Base-by-base conservation (phyloP, 2,329 filamentous ascomycete genomes). In the Fusarium humuli region DNA sequence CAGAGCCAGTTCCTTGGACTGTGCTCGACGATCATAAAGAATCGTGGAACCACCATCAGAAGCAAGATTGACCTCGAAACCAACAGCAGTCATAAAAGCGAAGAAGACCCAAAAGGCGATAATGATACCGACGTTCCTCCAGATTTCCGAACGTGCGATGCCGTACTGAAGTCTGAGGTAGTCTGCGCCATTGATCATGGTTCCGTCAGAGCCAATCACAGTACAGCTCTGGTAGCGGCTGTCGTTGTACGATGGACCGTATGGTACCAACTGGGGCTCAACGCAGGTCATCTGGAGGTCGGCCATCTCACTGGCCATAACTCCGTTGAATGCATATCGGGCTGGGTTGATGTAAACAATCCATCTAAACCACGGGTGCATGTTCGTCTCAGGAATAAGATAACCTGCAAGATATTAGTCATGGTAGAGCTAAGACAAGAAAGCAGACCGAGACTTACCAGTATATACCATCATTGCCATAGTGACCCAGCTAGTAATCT, bases 251-350 rank as follows among this genome's bases (percentile, higher is more conserved):
- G 56, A 47, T 1, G 67, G 53, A 0, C 74, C 76, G 7, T 57
- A 52, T 0, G 79, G 79, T 2, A 80, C 72, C 29, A 76, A 73
- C 9, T 56, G 53, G 14, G 53, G 53, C 3, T 47, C 53, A 6
- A 47, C 30, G 12, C 54, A 57, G n/a, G 25, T 4, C 10, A 57
- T 18, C 14, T 27, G 12, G 30, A 20, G 5, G 16, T 73, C 3
- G 82, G 80, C 65, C 88, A 90, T 2, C 69, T 92, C 90, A 74
- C 91, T 91, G 57, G 86, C 80, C 84, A 90, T 86, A 13, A 91
- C 79, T 3, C 84, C 81, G 69, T 91, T 88, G 71, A 91, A 91
- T 0, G 83, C 87, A 65, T 91, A 91, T 6, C 83, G 85, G 23
- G 91, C 84, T 4, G 88, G 75, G 57, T 87, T 88, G 62, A 91